Base-by-base conservation (phyloP, 2,329 filamentous ascomycete species). In the Penicillium griseofulvum region DNA sequence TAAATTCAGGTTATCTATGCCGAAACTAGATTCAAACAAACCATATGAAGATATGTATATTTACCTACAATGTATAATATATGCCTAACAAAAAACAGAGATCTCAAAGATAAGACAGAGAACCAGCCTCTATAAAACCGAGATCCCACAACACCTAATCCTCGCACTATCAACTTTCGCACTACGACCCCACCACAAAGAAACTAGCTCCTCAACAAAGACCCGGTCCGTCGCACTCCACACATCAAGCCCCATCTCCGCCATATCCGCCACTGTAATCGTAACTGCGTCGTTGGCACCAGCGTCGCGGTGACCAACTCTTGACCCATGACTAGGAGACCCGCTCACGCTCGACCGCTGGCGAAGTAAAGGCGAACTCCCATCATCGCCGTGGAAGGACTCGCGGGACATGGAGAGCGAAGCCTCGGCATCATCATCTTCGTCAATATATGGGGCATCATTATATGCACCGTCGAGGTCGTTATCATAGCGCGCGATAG, bases 61-160 rank as follows among this genome's bases (percentile, higher is more conserved):
- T 49, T 22, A 28, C 46, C 16, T 50, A 43, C 33, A 36, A 28
- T 51, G 7, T 39, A 26, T 38, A 28, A 17, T 44, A 39, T n/a
- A 11, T 39, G 42, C 10, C 33, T 6, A 34, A 41, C 11, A 42
- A 31, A 31, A 39, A 29, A 22, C 3, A 42, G 14, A 24, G 19
- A 47, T 14, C 19, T 34, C 19, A 19, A 17, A 19, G 10, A 29
- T 26, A 29, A 16, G 22, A 9, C 31, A 52, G 37, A 36, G 43
- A 47, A 33, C 26, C 49, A 48, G 49, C 49, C 37, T 54, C 59
- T 63, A 78, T 55, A 78, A 61, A 46, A 80, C 72, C 14, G 75
- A 73, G 46, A 80, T 70, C 28, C 78, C 78, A 64, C 78, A 80
- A 56, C 78, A 80, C 55, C 74, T 71, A 47, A 80, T 74, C 26